Conservation (phyloP, 1,284 basidiomycete genomes). For the Ceratobasidium sp. region DNA sequence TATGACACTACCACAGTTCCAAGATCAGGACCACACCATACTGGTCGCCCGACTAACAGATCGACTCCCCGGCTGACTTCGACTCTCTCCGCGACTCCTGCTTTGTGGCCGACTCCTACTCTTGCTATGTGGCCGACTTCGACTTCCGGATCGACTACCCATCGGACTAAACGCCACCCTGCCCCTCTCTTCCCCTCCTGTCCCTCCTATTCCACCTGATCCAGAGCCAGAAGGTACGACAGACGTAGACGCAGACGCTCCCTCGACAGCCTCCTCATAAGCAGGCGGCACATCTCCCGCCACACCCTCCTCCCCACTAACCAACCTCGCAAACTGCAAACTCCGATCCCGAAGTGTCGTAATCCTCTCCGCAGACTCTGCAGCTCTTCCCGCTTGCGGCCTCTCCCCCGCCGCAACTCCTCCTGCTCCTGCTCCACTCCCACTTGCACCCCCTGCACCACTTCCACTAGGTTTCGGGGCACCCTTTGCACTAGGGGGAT, state of each 20-base stretch:
- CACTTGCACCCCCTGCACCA: constrained; percentile 42
- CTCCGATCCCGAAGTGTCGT: constrained; percentile 41
- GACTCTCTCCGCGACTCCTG: not conserved
- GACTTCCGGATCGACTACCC: constrained; percentile 19
- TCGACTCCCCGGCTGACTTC: constrained; percentile 28
- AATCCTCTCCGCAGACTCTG: constrained; percentile 1
- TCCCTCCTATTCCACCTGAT: too few species aligned
- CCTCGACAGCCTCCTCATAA: constrained; percentile 57
- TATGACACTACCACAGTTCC: not conserved
- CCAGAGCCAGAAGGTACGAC: too few species aligned
- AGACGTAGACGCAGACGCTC: too few species aligned
- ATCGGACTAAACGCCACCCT: constrained; percentile 21
- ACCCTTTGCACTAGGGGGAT: too few species aligned
- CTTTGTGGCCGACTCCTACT: constrained; percentile 16
- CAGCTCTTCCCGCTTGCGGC: constrained; percentile 4
- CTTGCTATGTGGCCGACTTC: not conserved
- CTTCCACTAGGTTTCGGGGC: constrained; percentile 48
- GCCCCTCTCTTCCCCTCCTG: constrained; percentile 13
- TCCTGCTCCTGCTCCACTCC: constrained; percentile 42
- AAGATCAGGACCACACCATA: constrained; percentile 26
- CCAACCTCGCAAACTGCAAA: constrained; percentile 65
- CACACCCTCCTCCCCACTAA: constrained; percentile 71
- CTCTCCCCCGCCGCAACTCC: constrained; percentile 56
- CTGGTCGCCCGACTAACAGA: constrained; percentile 26
- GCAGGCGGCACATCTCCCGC: constrained; percentile 71